These are phyloP conservation scores for Planoprotostelium fungivorum DNA, from an alignment of 78 protist species.

Conservation along the genomic window DNA sequence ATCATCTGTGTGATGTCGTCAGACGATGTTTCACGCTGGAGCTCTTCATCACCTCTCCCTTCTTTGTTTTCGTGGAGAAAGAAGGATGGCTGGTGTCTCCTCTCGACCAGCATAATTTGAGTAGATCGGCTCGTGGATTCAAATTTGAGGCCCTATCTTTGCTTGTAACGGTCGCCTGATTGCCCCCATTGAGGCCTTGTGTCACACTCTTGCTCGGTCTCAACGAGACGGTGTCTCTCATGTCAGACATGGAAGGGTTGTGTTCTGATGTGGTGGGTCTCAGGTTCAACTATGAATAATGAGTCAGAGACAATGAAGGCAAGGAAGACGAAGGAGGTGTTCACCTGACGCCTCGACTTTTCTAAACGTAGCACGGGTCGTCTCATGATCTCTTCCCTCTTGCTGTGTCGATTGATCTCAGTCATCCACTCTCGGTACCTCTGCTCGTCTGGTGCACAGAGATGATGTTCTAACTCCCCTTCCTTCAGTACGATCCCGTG, in stretches of 20 bases:
- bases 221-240: too few species aligned
- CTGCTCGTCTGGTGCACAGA: background rate
- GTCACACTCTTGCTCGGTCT: background rate
- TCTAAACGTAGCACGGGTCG: background rate
- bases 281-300: background rate
- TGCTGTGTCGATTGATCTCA: background rate
- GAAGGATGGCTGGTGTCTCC: too few species aligned
- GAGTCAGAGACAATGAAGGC: too few species aligned
- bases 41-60: too few species aligned
- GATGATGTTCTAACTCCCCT: background rate
- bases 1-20: too few species aligned
- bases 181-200: background rate
- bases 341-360: background rate
- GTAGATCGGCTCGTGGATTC: too few species aligned
- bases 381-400: background rate
- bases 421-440: background rate
- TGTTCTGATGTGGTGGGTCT: background rate
- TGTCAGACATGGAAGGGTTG: too few species aligned
- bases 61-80: too few species aligned
- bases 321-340: background rate
- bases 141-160: too few species aligned
- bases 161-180: too few species aligned
- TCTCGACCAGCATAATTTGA: too few species aligned
- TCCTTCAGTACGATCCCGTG: background rate
- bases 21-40: too few species aligned